Conservation (phyloP, 2,329 filamentous ascomycete genomes). For the Metarhizium robertsii region DNA sequence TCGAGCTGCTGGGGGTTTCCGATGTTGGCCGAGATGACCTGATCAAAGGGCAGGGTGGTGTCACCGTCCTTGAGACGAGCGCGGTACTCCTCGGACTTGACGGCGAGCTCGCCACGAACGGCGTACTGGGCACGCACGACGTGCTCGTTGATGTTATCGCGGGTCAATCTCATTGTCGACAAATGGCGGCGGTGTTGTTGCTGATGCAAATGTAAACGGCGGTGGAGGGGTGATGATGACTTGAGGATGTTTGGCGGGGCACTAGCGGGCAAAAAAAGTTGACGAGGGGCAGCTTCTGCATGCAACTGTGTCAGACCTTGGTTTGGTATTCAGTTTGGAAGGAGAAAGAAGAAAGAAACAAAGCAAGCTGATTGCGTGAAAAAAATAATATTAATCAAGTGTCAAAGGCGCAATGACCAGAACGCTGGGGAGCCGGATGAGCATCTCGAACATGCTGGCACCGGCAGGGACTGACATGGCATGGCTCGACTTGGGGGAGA, state of each 20-base stretch:
- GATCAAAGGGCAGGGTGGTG: conserved; percentile 64
- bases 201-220: conserved; percentile 1
- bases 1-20: conserved; percentile 98
- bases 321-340: no score
- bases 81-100: conserved; percentile 87
- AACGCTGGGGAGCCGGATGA: no score
- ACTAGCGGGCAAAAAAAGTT: background rate
- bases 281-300: background rate
- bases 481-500: background rate
- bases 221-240: conserved; percentile 1
- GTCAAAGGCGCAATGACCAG: no score
- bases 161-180: conserved; percentile 46
- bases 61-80: conserved; percentile 56
- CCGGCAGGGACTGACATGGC: no score
- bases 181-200: conserved; percentile 26
- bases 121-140: conserved; percentile 87
- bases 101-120: conserved; percentile 89
- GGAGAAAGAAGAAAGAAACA: no score
- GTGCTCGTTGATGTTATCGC: conserved; percentile 87
- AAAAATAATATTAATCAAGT: no score
- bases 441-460: no score
- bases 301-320: background rate
- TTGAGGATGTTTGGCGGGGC: conserved; percentile 7
- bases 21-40: conserved; percentile 95
- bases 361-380: no score